A percentile compares a stretch with the other conserved stretches of the same genome.
Conservation (phyloP, 163 green algal species). For the Volvox carteri region DNA sequence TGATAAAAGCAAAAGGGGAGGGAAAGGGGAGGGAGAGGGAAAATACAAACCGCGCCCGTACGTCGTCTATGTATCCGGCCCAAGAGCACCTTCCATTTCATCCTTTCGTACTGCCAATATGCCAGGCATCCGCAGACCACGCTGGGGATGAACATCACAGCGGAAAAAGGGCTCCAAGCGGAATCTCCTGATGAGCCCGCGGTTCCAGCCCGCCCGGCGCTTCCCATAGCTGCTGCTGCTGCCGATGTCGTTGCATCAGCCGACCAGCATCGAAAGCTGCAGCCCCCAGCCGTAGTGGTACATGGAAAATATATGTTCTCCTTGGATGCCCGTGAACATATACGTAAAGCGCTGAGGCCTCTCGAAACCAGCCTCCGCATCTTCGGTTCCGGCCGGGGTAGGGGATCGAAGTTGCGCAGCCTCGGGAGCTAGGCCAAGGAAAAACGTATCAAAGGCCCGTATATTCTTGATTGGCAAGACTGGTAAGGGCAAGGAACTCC, state of each 20-base stretch:
- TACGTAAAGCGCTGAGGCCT: background rate
- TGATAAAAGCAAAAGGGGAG: too few relatives aligned
- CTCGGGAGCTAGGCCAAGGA: background rate
- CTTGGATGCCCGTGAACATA: too few relatives aligned
- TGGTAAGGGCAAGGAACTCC: background rate
- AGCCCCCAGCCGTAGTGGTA: too few relatives aligned
- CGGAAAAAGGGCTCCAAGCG: background rate
- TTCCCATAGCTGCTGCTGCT: background rate
- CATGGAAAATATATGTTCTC: too few relatives aligned
- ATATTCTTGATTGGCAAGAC: too few relatives aligned
- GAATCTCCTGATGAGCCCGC: background rate
- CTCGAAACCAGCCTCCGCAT: slow-evolving; percentile 9
- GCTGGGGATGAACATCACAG: slow-evolving; percentile 54
- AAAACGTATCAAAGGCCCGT: background rate
- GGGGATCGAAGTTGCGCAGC: background rate
- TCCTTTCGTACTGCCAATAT: slow-evolving; percentile 62
- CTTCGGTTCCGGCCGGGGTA: background rate
- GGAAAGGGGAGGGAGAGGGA: background rate
- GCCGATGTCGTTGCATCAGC: background rate
- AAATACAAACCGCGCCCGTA: background rate
- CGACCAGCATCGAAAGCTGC: background rate
- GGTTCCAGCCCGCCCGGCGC: background rate
- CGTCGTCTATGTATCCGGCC: background rate
- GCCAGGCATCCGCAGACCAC: slow-evolving; percentile 50
- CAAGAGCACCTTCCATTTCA: slow-evolving; percentile 57